Evolutionary conservation across 2,329 filamentous ascomycete species (phyloP), one percentile per base, ranked within the genome.

Genomic region (Aspergillus eucalypticola): DNA sequence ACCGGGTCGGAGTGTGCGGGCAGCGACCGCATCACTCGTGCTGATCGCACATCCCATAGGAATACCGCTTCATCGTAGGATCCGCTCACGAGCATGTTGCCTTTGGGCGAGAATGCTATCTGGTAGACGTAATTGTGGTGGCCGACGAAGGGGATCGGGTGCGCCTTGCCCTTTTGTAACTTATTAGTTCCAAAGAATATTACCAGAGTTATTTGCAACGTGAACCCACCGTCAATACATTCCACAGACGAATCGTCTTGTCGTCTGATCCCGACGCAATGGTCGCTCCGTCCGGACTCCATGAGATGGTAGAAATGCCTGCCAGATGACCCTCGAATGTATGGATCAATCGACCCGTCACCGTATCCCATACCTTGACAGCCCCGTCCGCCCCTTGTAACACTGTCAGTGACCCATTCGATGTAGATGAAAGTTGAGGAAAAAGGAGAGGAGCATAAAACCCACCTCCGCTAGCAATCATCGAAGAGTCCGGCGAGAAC

Each of bases 51-150:
- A 75, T 99, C 95, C 95, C 95, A 99, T 5, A 99, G 78, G 66
- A 96, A 97, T 0, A 99, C 92, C 4, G 95, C 95, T 80, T 99
- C 95, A 67, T 99, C 95, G 77, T 97, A 98, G 65, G 91, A 96
- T 11, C 95, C 95, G 66, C 91, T 96, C 15, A 93, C 95, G 35
- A 99, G 85, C 73, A 98, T 96, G 72, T 99, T 99, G 23, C 95
- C 95, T 75, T 97, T 98, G 1, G 95, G 95, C n/a, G 91, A 94
- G 76, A 98, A 98, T 5, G 93, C 92, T 35, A 99, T 82, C 54
- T 90, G 92, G 77, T 96, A 96, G 32, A 99, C 89, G 76, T 98
- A 98, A 77, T 96, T 98, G 76, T 97, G 92, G 71, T 99, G 95
- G 2, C 95, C 94, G 23, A 90, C 83, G 66, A 98, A 81, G 1